A percentile compares a stretch with the other conserved stretches of the same genome.
phyloP scores from a whole-genome alignment of 2,329 filamentous ascomycete genomes.

The Blastomyces gilchristii region DNA sequence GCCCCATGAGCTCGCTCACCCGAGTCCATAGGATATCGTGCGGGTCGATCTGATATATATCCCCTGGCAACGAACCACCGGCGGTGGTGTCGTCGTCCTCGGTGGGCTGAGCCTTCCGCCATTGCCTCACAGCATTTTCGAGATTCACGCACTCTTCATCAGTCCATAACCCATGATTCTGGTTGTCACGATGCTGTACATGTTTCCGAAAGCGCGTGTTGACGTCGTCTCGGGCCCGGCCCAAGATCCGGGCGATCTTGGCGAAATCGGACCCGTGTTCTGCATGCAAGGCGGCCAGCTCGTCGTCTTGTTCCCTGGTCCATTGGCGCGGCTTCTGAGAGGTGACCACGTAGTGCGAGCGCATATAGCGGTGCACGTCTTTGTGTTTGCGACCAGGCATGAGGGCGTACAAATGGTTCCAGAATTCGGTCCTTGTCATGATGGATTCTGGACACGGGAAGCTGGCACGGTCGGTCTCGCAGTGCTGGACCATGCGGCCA shows the following conservation, averaged over 20 bases:
- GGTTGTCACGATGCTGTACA: constrained; percentile 29
- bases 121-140: constrained; percentile 20
- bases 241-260: constrained; percentile 29
- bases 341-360: constrained; percentile 33
- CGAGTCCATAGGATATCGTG: constrained; percentile 13
- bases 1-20: constrained; percentile 18
- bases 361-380: constrained; percentile 35
- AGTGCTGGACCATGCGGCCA: constrained; percentile 4
- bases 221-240: constrained; percentile 33
- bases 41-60: constrained; percentile 21
- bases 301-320: constrained; percentile 33
- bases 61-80: constrained; percentile 13
- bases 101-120: constrained; percentile 16
- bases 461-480: neutral
- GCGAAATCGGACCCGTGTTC: constrained; percentile 29
- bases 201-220: constrained; percentile 36
- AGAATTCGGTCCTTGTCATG: constrained; percentile 22
- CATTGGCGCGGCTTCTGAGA: constrained; percentile 30
- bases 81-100: constrained; percentile 20
- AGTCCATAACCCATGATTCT: constrained; percentile 30
- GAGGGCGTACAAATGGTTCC: constrained; percentile 26
- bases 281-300: constrained; percentile 26
- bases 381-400: constrained; percentile 29
- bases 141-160: constrained; percentile 25
- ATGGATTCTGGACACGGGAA: neutral